These are phyloP conservation scores for Wilhelminamyces savonicus DNA, from an alignment of 805 yeast genomes.

Conservation along the genomic window DNA sequence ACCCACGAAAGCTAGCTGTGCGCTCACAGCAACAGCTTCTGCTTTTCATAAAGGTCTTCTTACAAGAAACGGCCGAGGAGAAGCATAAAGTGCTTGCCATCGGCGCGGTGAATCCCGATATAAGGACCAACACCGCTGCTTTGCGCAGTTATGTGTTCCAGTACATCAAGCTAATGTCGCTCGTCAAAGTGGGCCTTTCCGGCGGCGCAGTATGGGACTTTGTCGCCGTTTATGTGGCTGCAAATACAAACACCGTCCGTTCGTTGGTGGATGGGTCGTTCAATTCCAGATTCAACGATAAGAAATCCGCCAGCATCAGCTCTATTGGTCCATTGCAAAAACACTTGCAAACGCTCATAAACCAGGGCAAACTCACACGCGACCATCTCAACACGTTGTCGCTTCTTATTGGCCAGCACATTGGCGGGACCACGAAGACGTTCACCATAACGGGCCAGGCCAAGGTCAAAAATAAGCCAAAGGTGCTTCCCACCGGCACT, in stretches of 20 bases:
- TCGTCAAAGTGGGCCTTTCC: constrained; percentile 48
- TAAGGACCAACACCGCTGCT: constrained; percentile 42
- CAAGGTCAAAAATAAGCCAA: constrained; percentile 17
- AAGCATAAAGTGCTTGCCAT: constrained; percentile 55
- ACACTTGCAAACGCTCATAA: constrained; percentile 41
- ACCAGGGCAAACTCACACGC: constrained; percentile 39
- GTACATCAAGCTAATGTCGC: constrained; percentile 45
- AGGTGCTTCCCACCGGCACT: constrained; percentile 14
- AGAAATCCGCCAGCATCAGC: constrained; percentile 44
- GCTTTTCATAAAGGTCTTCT: constrained; percentile 48
- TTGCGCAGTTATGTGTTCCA: constrained; percentile 47
- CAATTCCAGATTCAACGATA: constrained; percentile 41
- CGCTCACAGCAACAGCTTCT: constrained; percentile 55
- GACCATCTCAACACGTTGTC: constrained; percentile 43
- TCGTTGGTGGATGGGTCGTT: constrained; percentile 49
- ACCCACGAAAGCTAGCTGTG: constrained; percentile 42
- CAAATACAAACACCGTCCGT: constrained; percentile 40
- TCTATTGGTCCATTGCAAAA: constrained; percentile 44
- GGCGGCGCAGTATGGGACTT: constrained; percentile 66
- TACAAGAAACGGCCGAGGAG: constrained; percentile 59
- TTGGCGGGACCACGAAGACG: constrained; percentile 10
- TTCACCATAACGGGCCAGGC: constrained; percentile 7
- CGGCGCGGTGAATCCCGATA: constrained; percentile 70
- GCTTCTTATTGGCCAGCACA: constrained; percentile 39
- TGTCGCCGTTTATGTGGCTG: constrained; percentile 44